Evolutionary conservation across 257 asterid species (phyloP), one percentile per base, ranked within the genome.

Genomic region (Solanum appendiculatum): DNA sequence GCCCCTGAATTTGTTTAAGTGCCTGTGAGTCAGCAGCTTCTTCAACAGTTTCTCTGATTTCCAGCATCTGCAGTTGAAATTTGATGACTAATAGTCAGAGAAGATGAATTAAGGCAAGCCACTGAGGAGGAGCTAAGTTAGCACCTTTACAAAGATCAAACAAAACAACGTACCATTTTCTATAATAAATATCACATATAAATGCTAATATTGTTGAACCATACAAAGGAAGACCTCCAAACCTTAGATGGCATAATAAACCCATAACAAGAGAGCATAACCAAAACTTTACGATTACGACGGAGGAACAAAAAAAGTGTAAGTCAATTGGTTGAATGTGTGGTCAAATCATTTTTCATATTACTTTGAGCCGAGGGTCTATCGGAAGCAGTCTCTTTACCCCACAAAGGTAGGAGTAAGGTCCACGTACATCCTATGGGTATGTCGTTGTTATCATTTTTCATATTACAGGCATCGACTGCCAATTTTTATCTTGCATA

Each of bases 41-140:
- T n/a, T 95, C 98, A 74, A 96, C 95, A 44, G 95, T 90, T 91
- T 95, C 99, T 91, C 99, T 94, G 34, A 96, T 89, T 88, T 96
- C 98, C 95, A 96, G 90, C 83, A 96, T 90, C 99, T 95, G 94
- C 91, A 90, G 10, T 69, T 87, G 78, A 85, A 86, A 69, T 78
- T 78, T 73, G 51, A 74, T 7, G 39, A 81, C 20, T 27, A 77
- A 10, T n/a, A 39, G 13, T 85, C 66, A 18, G 9, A 86, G 31
- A 48, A 75, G 12, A 66, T 63, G 20, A 78, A 11, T 40, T 42
- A 7, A 36, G 25, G 74, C 40, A 72, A 72, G n/a, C 84, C 64
- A 15, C 11, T 14, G 27, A 2, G 63, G 27, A 80, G 66, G 39
- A 44, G 40, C 64, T 9, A 5, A 44, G 84, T 7, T 44, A 25